These are phyloP conservation scores for Fusarium stilboides DNA, from an alignment of 2,329 filamentous ascomycete species.

Conservation along the genomic window DNA sequence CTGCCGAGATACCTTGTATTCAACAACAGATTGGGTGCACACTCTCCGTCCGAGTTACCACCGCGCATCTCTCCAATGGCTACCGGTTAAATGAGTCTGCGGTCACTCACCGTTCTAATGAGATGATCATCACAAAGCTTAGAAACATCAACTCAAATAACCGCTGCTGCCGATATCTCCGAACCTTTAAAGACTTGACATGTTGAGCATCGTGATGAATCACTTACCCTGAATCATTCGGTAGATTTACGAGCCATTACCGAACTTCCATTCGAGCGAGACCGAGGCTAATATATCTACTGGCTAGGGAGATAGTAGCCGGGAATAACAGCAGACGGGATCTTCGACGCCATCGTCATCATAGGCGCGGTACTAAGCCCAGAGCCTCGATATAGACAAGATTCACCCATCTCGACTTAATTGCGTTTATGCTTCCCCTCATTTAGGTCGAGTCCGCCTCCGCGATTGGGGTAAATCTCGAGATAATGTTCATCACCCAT, in stretches of 20 bases:
- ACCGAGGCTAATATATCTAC: constrained; percentile 28
- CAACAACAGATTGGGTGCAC: constrained; percentile 7
- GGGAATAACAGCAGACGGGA: constrained; percentile 39
- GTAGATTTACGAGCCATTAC: constrained; percentile 8
- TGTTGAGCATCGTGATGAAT: background rate
- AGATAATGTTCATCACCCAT: constrained; percentile 19
- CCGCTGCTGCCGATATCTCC: constrained; percentile 23
- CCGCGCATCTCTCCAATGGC: constrained; percentile 13
- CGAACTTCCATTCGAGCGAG: constrained; percentile 41
- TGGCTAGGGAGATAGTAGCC: constrained; percentile 14
- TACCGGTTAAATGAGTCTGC: constrained; percentile 20
- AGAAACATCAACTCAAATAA: background rate
- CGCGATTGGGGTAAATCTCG: constrained; percentile 28
- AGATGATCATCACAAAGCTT: background rate
- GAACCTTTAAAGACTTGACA: background rate
- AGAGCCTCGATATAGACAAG: constrained; percentile 15
- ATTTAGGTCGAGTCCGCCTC: constrained; percentile 7
- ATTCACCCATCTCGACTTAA: constrained; percentile 5
- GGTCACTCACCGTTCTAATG: background rate
- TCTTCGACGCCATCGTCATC: constrained; percentile 27
- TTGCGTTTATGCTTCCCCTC: constrained; percentile 44
- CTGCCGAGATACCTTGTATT: constrained; percentile 32
- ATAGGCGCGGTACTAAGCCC: constrained; percentile 12
- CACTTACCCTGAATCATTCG: constrained; percentile 2
- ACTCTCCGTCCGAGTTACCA: constrained; percentile 20